These are phyloP conservation scores for Iberis pinnata DNA, from an alignment of 345 rosid genomes.

Conservation along the genomic window DNA sequence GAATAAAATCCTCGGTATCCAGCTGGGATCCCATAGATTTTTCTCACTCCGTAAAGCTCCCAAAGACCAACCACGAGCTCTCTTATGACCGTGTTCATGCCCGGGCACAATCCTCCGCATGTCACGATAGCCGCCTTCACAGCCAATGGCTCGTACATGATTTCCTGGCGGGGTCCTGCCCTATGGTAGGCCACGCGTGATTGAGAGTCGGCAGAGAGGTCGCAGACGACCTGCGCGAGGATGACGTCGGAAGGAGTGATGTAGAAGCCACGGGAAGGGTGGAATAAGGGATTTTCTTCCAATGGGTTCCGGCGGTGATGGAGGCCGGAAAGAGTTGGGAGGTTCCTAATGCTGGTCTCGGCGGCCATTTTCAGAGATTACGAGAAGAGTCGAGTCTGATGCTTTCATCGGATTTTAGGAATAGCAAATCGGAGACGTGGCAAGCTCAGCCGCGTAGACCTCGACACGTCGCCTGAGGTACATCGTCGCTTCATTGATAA, in stretches of 20 bases:
- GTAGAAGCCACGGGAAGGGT: constrained; percentile 62
- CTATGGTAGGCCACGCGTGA: constrained; percentile 45
- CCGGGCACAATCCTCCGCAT: constrained; percentile 91
- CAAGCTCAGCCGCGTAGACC: not conserved
- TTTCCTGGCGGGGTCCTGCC: constrained; percentile 65
- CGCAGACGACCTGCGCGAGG: constrained; percentile 52
- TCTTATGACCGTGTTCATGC: constrained; percentile 77
- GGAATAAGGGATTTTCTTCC: constrained; percentile 48
- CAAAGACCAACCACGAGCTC: constrained; percentile 81
- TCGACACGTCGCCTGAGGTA: constrained; percentile 17
- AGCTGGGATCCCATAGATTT: constrained; percentile 64
- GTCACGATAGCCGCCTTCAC: constrained; percentile 67
- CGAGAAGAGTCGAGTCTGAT: constrained; percentile 1
- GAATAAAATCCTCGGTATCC: constrained; percentile 89
- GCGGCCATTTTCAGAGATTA: constrained; percentile 11
- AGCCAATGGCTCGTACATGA: constrained; percentile 39
- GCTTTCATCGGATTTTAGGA: not conserved
- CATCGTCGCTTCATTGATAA: not conserved
- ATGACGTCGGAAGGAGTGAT: constrained; percentile 46
- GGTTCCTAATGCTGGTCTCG: constrained; percentile 14
- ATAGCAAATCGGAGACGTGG: constrained; percentile 19
- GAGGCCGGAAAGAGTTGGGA: constrained; percentile 41
- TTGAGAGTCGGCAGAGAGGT: constrained; percentile 33
- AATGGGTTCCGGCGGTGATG: constrained; percentile 44
- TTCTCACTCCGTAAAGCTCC: constrained; percentile 73